Percentiles rank a stretch among this genome's conserved stretches.
These are phyloP conservation scores for Acrocalymma vagum DNA, from an alignment of 2,329 filamentous ascomycete genomes.

Conservation along the genomic window DNA sequence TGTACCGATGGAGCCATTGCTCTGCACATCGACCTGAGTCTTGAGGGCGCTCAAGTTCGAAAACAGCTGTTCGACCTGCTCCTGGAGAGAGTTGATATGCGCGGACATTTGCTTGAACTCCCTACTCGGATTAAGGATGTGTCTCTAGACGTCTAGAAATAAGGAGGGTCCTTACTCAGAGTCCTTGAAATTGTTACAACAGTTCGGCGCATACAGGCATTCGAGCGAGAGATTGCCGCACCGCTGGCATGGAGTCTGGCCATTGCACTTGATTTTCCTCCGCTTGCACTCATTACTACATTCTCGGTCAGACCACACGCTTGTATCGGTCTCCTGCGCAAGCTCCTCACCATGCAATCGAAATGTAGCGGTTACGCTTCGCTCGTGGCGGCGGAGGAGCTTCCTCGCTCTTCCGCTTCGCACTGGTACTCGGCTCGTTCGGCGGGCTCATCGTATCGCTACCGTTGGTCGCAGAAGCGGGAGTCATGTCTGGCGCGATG, in stretches of 20 bases:
- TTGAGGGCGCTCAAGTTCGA: slow-evolving; percentile 75
- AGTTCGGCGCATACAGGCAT: slow-evolving; percentile 72
- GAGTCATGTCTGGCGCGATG: slow-evolving; percentile 18
- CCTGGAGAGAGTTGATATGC: slow-evolving; percentile 78
- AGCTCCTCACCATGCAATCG: slow-evolving; percentile 67
- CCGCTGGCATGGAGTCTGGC: slow-evolving; percentile 69
- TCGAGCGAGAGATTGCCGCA: slow-evolving; percentile 71
- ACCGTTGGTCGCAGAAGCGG: slow-evolving; percentile 28
- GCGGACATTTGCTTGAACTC: slow-evolving; percentile 85
- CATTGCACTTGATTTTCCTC: slow-evolving; percentile 74
- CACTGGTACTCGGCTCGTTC: slow-evolving; percentile 27
- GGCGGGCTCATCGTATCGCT: slow-evolving; percentile 45
- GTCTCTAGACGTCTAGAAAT: not conserved
- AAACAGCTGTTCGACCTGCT: slow-evolving; percentile 82
- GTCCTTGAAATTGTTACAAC: slow-evolving; percentile 86
- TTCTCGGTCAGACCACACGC: slow-evolving; percentile 15
- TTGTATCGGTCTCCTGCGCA: slow-evolving; percentile 35
- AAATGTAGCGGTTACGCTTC: slow-evolving; percentile 73
- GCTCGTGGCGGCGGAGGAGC: slow-evolving; percentile 59
- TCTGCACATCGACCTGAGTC: slow-evolving; percentile 50
- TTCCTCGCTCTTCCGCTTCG: slow-evolving; percentile 57
- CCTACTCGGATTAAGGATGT: slow-evolving; percentile 45
- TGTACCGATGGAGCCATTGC: slow-evolving; percentile 38
- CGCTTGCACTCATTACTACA: slow-evolving; percentile 71
- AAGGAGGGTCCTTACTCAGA: slow-evolving; percentile 66